Conservation (phyloP, 805 yeast species). For the Diddensiella santjacobensis region DNA sequence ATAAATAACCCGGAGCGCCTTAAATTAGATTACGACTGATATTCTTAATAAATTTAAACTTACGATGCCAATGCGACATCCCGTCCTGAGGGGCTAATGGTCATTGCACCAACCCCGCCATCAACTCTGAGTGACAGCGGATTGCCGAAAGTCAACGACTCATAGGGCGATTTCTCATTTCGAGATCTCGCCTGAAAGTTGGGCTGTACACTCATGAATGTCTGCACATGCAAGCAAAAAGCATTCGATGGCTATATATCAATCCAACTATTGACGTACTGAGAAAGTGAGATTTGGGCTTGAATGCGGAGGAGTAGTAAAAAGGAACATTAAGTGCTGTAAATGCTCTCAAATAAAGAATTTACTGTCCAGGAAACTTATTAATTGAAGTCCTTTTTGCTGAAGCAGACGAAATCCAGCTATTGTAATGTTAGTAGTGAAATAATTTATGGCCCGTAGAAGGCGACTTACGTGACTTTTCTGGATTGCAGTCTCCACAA, state of each 20-base stretch:
- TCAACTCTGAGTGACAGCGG: slow-evolving; percentile 82
- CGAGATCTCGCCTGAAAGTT: neutral
- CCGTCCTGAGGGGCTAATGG: slow-evolving; percentile 82
- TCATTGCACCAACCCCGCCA: slow-evolving; percentile 88
- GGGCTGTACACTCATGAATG: neutral
- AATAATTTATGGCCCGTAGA: neutral
- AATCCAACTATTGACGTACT: too few species aligned
- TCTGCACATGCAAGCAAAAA: too few species aligned
- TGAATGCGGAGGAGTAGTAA: too few species aligned
- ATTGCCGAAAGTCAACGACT: slow-evolving; percentile 62
- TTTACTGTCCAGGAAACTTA: neutral
- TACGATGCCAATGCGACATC: slow-evolving; percentile 86
- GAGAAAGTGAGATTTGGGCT: too few species aligned
- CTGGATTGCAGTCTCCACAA: slow-evolving; percentile 15
- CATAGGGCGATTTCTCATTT: slow-evolving; percentile 7
- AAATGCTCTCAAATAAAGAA: too few species aligned
- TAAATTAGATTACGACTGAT: neutral
- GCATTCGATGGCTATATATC: too few species aligned
- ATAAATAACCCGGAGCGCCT: slow-evolving; percentile 72
- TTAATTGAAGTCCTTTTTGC: neutral
- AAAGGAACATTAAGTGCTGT: too few species aligned
- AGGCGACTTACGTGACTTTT: neutral
- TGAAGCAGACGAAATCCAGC: slow-evolving; percentile 13
- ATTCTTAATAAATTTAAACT: slow-evolving; percentile 10
- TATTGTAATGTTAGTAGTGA: too few species aligned